phyloP scores from a whole-genome alignment of 2,329 filamentous ascomycete genomes.

The Talaromyces sp. region DNA sequence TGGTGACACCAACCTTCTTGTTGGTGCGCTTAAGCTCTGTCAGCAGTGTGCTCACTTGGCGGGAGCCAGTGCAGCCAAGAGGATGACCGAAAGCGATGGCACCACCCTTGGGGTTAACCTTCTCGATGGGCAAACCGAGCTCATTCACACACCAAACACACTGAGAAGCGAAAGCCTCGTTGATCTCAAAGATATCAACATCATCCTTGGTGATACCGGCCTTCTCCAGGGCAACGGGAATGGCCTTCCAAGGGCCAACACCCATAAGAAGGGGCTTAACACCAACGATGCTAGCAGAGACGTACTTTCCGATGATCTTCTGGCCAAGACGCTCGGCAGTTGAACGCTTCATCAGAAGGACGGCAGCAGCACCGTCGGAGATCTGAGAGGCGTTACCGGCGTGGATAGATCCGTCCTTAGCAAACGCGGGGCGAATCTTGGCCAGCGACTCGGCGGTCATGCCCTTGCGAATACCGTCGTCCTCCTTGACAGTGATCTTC shows the following conservation, averaged over 20 bases:
- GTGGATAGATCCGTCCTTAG: conserved; percentile 90
- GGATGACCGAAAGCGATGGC: conserved; percentile 97
- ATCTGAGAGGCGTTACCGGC: conserved; percentile 96
- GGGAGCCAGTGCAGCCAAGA: conserved; percentile 87
- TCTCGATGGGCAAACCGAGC: conserved; percentile 77
- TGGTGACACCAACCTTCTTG: conserved; percentile 85
- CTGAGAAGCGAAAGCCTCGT: conserved; percentile 96
- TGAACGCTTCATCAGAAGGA: conserved; percentile 91
- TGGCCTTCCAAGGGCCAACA: conserved; percentile 91
- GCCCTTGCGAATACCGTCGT: conserved; percentile 83
- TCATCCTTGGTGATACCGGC: conserved; percentile 85
- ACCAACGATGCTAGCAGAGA: conserved; percentile 80
- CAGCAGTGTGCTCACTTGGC: conserved; percentile 89
- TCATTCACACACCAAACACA: conserved; percentile 92
- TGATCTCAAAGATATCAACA: conserved; percentile 98
- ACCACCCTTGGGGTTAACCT: conserved; percentile 96
- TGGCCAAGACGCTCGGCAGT: conserved; percentile 88
- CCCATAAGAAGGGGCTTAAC: conserved; percentile 95
- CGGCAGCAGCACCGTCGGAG: conserved; percentile 91
- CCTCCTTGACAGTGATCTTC: conserved; percentile 77
- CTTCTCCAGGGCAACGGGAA: conserved; percentile 86
- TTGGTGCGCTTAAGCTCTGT: conserved; percentile 85
- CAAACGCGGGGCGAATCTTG: conserved; percentile 90
- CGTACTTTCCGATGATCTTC: conserved; percentile 88
- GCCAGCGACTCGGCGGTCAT: conserved; percentile 85